Evolutionary conservation across 768 basidiomycete species (phyloP), one percentile per base, ranked within the genome.

Genomic region (Hysterangium stoloniferum): DNA sequence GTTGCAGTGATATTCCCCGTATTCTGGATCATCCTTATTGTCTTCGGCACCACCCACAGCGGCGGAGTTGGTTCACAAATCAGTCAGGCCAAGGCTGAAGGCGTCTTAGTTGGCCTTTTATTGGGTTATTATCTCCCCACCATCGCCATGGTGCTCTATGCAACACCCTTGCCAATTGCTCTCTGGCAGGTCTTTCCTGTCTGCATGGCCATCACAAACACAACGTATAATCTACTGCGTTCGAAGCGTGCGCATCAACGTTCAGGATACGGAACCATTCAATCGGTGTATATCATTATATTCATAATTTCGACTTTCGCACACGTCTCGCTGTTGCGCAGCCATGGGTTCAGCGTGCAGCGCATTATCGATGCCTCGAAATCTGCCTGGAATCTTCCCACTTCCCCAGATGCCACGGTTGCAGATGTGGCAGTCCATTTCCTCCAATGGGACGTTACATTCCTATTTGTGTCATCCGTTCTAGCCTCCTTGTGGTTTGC

Each of bases 141-240:
- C 1, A 17, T 36, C 35, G 47, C 35, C 34, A 46, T 46, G 43
- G 15, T 22, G 24, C 37, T 31, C 32, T 17, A 28, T 7, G n/a
- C 36, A 4, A 34, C 29, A n/a, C 31, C 45, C 11, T 22, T n/a
- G 12, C 11, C 36, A 24, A 52, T 48, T 31, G 34, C 45, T 22
- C 13, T 47, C 28, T 52, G 52, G 52, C 52, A 52, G 17, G n/a
- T 36, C 5, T 52, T 52, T 25, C 52, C 52, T 9, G 9, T 52
- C n/a, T 20, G 13, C 13, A 47, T 37, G 13, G 32, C 33, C 6
- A n/a, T 52, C 22, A 35, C 28, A n/a, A 12, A 11, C 24, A 11
- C 12, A 22, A 17, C 47, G 12, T 35, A 33, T 22, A 22, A 9
- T 5, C 33, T 47, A 12, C 15, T 47, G 7, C 36, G 36, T 20